Base-by-base conservation (phyloP, 495 filamentous ascomycete genomes). In the Podospora sp. region DNA sequence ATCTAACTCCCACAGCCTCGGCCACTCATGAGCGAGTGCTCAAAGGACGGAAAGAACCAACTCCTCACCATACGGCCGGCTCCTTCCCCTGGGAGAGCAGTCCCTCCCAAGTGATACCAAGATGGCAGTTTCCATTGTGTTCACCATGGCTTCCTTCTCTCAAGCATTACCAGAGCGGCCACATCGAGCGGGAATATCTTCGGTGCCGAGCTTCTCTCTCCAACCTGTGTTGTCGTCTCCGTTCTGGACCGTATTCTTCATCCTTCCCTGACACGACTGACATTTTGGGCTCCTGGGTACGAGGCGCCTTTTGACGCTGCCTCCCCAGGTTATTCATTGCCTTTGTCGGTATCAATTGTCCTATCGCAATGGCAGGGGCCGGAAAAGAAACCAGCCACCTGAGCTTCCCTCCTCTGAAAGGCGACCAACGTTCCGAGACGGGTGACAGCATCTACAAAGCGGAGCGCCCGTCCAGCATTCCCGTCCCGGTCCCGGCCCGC, bases 401-500 rank as follows among this genome's bases (percentile, higher is more conserved):
- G 22, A 73, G 68, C 62, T 52, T 66, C 56, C 70, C 60, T 21
- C 33, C 40, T 29, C 26, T 62, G 29, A 67, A 70, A 21, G 33
- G 36, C 25, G 55, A 63, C 60, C 56, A 60, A 0, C 66, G n/a
- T n/a, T 68, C 68, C 1, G 72, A 69, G 20, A 60, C 55, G 6
- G 59, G 22, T 1, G 74, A 71, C 11, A 73, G 72, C 60, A 60
- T 73, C 62, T 70, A 70, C 65, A 73, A 68, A 20, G 65, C 73
- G 0, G 74, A 73, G 14, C 65, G 68, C 18, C 67, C 63, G 5
- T 69, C 72, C 20, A 71, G 71, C 62, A 75, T 72, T 25, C 72
- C 74, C 3, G 26, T 72, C 40, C 63, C 74, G 0, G 67, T 72
- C 26, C 63, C 74, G 0, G 64, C 60, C 14, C 67, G 67, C 68